A percentile compares a stretch with the other conserved stretches of the same genome.
These are phyloP conservation scores for Arthrocladium fulminans DNA, from an alignment of 2,329 filamentous ascomycete genomes.

Conservation along the genomic window DNA sequence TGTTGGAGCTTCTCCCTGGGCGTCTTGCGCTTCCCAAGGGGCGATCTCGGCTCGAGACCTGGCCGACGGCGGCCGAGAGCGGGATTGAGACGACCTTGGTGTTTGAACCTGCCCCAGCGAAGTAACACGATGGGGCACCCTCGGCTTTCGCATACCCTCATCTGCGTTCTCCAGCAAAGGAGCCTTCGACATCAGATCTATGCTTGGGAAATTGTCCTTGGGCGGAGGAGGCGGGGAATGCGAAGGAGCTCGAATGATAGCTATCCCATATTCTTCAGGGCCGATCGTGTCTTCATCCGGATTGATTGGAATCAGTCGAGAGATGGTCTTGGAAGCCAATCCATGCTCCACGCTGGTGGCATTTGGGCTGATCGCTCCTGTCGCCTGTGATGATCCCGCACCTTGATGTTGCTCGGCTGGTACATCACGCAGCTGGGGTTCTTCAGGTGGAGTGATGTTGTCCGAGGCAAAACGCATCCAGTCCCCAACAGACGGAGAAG, in stretches of 20 bases:
- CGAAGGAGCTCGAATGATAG: slow-evolving; percentile 19
- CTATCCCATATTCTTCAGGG: slow-evolving; percentile 4
- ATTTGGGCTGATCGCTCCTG: not conserved
- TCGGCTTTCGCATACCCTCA: not conserved
- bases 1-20: slow-evolving; percentile 7
- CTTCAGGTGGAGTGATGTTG: not conserved
- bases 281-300: slow-evolving; percentile 2
- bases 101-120: slow-evolving; percentile 6
- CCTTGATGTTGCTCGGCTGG: slow-evolving; percentile 11
- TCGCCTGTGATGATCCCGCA: not conserved
- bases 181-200: slow-evolving; percentile 14
- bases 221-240: slow-evolving; percentile 22
- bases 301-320: not conserved
- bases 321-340: not conserved
- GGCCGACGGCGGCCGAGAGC: slow-evolving; percentile 12
- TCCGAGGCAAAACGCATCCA: slow-evolving; percentile 39
- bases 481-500: slow-evolving; percentile 42
- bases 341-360: not conserved
- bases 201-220: slow-evolving; percentile 10
- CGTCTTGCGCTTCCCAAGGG: slow-evolving; percentile 8
- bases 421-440: slow-evolving; percentile 6
- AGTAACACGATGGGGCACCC: slow-evolving; percentile 12
- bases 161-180: not conserved
- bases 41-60: slow-evolving; percentile 10
- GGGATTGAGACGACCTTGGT: slow-evolving; percentile 8